Percentiles rank a stretch among this genome's conserved stretches.
These are phyloP conservation scores for Metschnikowia borealis DNA, from an alignment of 805 yeast genomes.

Conservation along the genomic window DNA sequence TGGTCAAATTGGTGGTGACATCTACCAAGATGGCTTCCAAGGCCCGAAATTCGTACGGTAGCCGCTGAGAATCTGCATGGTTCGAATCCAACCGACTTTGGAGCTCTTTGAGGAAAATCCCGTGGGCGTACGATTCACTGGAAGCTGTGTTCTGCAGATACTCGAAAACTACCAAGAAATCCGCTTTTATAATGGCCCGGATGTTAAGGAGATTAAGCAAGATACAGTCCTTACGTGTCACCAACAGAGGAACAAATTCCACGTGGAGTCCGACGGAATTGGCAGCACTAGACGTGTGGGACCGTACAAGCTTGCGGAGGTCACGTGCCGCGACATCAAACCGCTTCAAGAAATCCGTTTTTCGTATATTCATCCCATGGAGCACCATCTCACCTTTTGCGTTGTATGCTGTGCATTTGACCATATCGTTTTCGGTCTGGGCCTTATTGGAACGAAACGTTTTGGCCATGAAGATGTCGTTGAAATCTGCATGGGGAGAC, in stretches of 20 bases:
- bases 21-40: slow-evolving; percentile 81
- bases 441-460: slow-evolving; percentile 16
- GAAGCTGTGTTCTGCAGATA: slow-evolving; percentile 23
- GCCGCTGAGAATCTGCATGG: slow-evolving; percentile 23
- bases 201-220: slow-evolving; percentile 47
- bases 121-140: slow-evolving; percentile 42
- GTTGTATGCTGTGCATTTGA: slow-evolving; percentile 50
- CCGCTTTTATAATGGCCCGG: slow-evolving; percentile 50
- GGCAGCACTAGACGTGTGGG: slow-evolving; percentile 10
- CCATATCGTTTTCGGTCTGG: slow-evolving; percentile 30
- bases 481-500: slow-evolving; percentile 5
- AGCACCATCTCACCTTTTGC: slow-evolving; percentile 39
- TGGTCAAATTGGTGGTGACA: slow-evolving; percentile 70
- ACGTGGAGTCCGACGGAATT: slow-evolving; percentile 21
- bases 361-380: slow-evolving; percentile 43
- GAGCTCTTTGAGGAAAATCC: slow-evolving; percentile 42
- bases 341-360: slow-evolving; percentile 39
- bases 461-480: slow-evolving; percentile 17
- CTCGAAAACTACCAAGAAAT: slow-evolving; percentile 48
- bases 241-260: slow-evolving; percentile 56
- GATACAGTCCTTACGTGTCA: slow-evolving; percentile 45
- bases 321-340: slow-evolving; percentile 55
- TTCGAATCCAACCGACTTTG: slow-evolving; percentile 32
- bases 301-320: slow-evolving; percentile 47
- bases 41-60: slow-evolving; percentile 90